Evolutionary conservation across 164 flowering plant species (phyloP).

Genomic region (Euptelea pleiosperma): DNA sequence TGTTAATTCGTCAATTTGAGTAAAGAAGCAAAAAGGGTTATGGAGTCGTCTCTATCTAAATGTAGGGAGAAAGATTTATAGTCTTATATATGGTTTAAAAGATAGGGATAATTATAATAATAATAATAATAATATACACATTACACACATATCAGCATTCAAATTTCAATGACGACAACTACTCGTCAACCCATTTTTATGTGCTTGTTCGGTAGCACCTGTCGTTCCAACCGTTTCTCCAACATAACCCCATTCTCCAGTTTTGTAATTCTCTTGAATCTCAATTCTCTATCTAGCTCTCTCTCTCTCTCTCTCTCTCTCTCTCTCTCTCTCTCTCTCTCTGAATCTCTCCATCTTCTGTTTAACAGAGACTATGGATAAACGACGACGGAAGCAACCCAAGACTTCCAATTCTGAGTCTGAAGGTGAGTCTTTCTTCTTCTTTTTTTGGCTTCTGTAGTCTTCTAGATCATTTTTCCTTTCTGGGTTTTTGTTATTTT

Average conservation of each 20-base stretch:
- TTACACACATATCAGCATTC: too few species aligned
- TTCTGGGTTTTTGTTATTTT: neutral
- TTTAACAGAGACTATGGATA: conserved; percentile 29
- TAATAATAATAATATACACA: too few species aligned
- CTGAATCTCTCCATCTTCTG: conserved; percentile 9
- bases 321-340: conserved; percentile 2
- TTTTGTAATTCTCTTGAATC: neutral
- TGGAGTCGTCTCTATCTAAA: too few species aligned
- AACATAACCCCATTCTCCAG: neutral
- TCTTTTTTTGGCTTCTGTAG: neutral
- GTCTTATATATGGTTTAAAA: too few species aligned
- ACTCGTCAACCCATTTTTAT: conserved; percentile 1
- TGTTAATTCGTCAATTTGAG: too few species aligned
- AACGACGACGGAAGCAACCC: conserved; percentile 43
- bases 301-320: conserved; percentile 4
- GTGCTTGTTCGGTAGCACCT: conserved; percentile 46
- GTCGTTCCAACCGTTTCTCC: conserved; percentile 26
- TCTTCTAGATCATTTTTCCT: neutral
- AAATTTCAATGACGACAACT: conserved; percentile 8
- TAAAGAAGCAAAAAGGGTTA: too few species aligned
- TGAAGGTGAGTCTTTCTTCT: conserved; percentile 26
- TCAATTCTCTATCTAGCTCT: too few species aligned
- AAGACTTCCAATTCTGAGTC: conserved; percentile 27
- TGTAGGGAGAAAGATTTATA: too few species aligned
- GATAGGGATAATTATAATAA: too few species aligned